Evolutionary conservation across 495 filamentous ascomycete species (phyloP).

Genomic region (Penicillium bovifimosum): DNA sequence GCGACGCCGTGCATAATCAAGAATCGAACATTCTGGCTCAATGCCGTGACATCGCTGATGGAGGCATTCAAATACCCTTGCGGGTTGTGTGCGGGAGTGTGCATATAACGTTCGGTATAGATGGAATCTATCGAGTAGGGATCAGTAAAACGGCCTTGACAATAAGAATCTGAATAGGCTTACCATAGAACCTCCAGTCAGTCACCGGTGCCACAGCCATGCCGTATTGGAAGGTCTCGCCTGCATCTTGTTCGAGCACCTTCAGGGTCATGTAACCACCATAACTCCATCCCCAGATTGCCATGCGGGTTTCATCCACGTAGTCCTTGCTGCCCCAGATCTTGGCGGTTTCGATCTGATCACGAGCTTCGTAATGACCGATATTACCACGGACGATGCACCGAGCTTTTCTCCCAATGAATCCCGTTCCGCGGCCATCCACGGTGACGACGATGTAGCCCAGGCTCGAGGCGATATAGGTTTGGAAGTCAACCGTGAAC

Average conservation of each 20-base stretch:
- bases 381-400: slow-evolving; percentile 77
- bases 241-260: slow-evolving; percentile 84
- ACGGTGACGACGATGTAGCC: slow-evolving; percentile 97
- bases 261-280: slow-evolving; percentile 98
- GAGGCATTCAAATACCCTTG: slow-evolving; percentile 69
- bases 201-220: slow-evolving; percentile 98
- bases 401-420: slow-evolving; percentile 76
- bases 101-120: slow-evolving; percentile 96
- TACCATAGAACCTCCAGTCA: slow-evolving; percentile 88
- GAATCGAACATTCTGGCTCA: slow-evolving; percentile 74
- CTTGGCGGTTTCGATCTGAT: slow-evolving; percentile 89
- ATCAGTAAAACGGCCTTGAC: background rate
- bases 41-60: slow-evolving; percentile 63
- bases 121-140: slow-evolving; percentile 59
- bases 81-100: slow-evolving; percentile 76
- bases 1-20: slow-evolving; percentile 90
- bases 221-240: slow-evolving; percentile 85
- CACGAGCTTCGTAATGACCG: slow-evolving; percentile 76
- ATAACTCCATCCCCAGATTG: slow-evolving; percentile 98
- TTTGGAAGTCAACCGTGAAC: slow-evolving; percentile 84
- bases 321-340: slow-evolving; percentile 78
- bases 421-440: slow-evolving; percentile 90
- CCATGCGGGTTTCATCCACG: slow-evolving; percentile 73
- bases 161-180: background rate
- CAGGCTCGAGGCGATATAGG: slow-evolving; percentile 76